phyloP scores from a whole-genome alignment of 75 land plant genomes.

The Cupressus sempervirens region DNA sequence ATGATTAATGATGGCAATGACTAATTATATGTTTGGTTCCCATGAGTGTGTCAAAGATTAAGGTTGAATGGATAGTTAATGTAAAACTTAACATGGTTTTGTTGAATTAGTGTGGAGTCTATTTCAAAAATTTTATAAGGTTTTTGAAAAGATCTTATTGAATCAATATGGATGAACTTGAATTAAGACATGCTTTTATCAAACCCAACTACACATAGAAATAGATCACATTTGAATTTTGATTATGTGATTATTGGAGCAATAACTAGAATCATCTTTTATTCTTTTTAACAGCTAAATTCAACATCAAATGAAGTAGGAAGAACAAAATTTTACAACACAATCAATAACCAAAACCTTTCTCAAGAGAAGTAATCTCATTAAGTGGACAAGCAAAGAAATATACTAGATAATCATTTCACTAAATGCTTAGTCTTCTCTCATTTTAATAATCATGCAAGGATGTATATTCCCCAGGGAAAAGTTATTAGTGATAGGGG shows the following conservation, averaged over 20 bases:
- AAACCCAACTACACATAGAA: too few species aligned
- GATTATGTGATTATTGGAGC: too few species aligned
- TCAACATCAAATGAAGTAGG: too few species aligned
- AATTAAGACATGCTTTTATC: slow-evolving; percentile 17
- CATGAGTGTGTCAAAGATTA: background rate
- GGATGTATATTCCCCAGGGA: background rate
- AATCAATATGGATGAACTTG: background rate
- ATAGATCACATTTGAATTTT: too few species aligned
- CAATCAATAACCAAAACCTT: slow-evolving; percentile 16
- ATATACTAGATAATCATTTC: slow-evolving; percentile 11
- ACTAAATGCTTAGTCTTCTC: background rate
- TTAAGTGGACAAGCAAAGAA: slow-evolving; percentile 24
- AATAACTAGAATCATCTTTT: too few species aligned
- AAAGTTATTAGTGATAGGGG: background rate
- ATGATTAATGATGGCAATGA: too few species aligned
- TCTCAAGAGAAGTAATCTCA: slow-evolving; percentile 60
- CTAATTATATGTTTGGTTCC: too few species aligned
- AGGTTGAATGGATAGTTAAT: background rate
- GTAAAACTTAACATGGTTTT: background rate
- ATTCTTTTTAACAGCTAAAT: too few species aligned
- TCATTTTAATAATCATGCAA: background rate
- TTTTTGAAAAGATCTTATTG: background rate
- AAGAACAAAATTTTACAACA: slow-evolving; percentile 46
- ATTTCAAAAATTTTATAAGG: background rate
- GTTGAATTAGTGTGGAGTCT: background rate